These are phyloP conservation scores for Halophytophthora batemanensis DNA, from an alignment of 352 stramenopile genomes.

Conservation along the genomic window DNA sequence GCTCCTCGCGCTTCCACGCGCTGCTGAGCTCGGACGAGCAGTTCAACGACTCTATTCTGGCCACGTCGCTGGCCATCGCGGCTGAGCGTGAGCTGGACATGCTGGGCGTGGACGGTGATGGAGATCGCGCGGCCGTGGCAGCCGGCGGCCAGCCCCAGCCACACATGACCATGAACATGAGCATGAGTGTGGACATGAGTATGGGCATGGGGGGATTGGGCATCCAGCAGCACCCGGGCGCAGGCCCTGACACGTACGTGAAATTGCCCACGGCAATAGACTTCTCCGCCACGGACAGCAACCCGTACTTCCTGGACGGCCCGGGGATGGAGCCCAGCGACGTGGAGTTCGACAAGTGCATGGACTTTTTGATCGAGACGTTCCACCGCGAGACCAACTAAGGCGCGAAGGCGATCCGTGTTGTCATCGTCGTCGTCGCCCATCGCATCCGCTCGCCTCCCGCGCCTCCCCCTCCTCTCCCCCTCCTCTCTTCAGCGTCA, in stretches of 20 bases:
- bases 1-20: conserved; percentile 67
- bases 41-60: conserved; percentile 79
- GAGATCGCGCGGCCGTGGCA: conserved; percentile 28
- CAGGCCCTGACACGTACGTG: conserved; percentile 40
- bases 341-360: conserved; percentile 77
- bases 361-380: conserved; percentile 78
- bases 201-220: no score
- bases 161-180: conserved; percentile 24
- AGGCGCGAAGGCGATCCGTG: no score
- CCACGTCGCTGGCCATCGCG: conserved; percentile 68
- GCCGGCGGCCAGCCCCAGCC: no score
- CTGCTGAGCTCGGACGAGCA: conserved; percentile 72
- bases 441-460: no score
- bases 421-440: no score
- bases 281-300: conserved; percentile 41
- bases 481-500: no score
- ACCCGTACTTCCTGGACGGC: conserved; percentile 46
- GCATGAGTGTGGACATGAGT: conserved; percentile 17
- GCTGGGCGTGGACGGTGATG: conserved; percentile 45
- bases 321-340: conserved; percentile 48
- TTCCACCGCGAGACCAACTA: conserved; percentile 55
- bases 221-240: conserved; percentile 7
- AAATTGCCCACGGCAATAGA: conserved; percentile 45
- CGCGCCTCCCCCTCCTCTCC: no score
- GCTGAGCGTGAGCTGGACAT: conserved; percentile 69